Base-by-base conservation (phyloP, 169 alveolate genomes). In the Cryptosporidium tyzzeri region DNA sequence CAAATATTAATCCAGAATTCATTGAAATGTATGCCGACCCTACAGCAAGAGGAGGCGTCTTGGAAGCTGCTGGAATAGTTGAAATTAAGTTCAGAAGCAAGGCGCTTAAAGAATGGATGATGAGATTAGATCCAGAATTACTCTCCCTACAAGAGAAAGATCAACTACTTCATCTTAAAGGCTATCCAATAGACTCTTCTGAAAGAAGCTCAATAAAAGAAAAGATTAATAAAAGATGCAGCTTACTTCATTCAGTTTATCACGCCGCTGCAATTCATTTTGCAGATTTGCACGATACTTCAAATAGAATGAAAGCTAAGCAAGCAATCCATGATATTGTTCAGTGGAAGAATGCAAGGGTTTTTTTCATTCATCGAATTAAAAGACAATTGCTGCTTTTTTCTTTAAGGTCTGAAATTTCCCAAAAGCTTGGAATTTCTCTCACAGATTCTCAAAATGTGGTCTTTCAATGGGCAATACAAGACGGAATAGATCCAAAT, bases 21-120 rank as follows among this genome's bases (percentile, higher is more conserved):
- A 95, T 95, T 92, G 96, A 94, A 91, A 94, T 93, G 95, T 93
- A 93, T 69, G 97, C 97, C 10, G 97, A 93, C 45, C 92, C 92
- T 23, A 91, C 91, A 45, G 93, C 94, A 12, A 91, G 94, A 44
- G 96, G 96, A 18, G 94, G 96, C 8, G 94, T 94, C 48, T 61
- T 94, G 70, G 95, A 94, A 91, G 96, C 96, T 26, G 89, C 95
- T 0, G 96, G 96, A 16, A 92, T 92, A 33, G 96, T 94, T 68
- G 96, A 94, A 73, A 92, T 94, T 33, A 94, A 93, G 61, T 93
- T 91, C 50, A 70, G 95, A 71, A 69, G 84, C 33, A 91, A 92
- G n/a, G 94, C 93, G 50, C 71, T 93, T 31, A 71, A 70, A 31
- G 93, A 93, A 61, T 71, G 92, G 73, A 93, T 93, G 92, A 91